These are phyloP conservation scores for Penicillium sp. DNA, from an alignment of 2,329 filamentous ascomycete genomes.

Conservation along the genomic window DNA sequence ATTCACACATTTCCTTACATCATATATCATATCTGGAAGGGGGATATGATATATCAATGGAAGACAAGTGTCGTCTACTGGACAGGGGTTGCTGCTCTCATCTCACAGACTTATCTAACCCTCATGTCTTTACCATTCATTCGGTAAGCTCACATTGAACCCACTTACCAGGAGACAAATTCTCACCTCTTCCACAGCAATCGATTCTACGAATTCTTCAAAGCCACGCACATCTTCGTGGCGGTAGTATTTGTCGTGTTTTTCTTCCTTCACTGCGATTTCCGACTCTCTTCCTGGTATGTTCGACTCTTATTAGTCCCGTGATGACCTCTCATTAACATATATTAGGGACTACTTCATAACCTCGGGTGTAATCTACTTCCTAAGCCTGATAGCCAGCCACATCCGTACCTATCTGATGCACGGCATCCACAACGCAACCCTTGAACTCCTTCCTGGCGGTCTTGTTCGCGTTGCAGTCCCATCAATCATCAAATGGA, in stretches of 20 bases:
- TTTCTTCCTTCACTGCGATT: conserved; percentile 60
- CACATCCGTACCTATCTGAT: conserved; percentile 49
- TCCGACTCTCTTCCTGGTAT: conserved; percentile 52
- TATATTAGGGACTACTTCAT: conserved; percentile 57
- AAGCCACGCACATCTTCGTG: conserved; percentile 52
- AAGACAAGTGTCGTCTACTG: conserved; percentile 50
- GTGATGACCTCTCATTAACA: background rate
- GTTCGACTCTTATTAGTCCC: background rate
- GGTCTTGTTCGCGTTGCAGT: conserved; percentile 45
- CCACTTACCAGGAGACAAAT: background rate
- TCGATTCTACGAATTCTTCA: conserved; percentile 59
- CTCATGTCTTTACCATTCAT: conserved; percentile 53
- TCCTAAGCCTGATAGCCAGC: conserved; percentile 45
- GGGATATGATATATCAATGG: conserved; percentile 50
- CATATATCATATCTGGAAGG: conserved; percentile 49
- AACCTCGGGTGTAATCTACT: conserved; percentile 52
- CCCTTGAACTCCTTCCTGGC: conserved; percentile 41
- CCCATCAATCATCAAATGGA: conserved; percentile 47
- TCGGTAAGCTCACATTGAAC: conserved; percentile 38
- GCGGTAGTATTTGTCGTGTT: conserved; percentile 55
- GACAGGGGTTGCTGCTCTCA: conserved; percentile 55
- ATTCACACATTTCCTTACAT: conserved; percentile 62
- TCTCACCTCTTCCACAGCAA: conserved; percentile 36
- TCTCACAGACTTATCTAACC: conserved; percentile 56
- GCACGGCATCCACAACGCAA: conserved; percentile 48